Evolutionary conservation across 305 asterid genomes (phyloP).

Genomic region (Withania somnifera): DNA sequence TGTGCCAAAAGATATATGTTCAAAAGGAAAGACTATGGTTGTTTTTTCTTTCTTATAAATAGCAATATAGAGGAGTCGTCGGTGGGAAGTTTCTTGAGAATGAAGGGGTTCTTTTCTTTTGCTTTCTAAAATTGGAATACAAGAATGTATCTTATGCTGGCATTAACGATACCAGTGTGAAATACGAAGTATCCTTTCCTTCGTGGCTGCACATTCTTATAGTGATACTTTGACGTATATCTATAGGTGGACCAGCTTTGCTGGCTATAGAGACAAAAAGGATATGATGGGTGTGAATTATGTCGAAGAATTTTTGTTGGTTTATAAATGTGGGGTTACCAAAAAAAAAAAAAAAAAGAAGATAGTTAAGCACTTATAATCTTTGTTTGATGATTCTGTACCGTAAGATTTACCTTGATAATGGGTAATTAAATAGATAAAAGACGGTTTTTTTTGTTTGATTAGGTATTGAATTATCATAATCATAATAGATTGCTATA

Average conservation of each 20-base stretch:
- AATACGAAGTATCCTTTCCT: background rate
- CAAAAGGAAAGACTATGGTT: background rate
- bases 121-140: background rate
- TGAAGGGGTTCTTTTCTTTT: background rate
- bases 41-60: background rate
- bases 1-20: background rate
- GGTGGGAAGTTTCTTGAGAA: constrained; percentile 1
- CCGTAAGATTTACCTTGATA: background rate
- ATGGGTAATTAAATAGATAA: background rate
- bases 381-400: background rate
- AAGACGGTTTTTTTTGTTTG: background rate
- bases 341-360: background rate
- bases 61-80: background rate
- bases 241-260: background rate
- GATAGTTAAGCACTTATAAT: background rate
- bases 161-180: background rate
- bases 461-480: background rate
- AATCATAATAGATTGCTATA: background rate
- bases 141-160: background rate
- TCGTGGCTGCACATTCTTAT: background rate
- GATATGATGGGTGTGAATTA: background rate
- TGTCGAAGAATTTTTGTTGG: background rate
- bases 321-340: background rate
- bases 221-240: background rate
- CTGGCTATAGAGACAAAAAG: background rate